phyloP scores from a whole-genome alignment of 441 rosid species.

The Gossypium trilobum region DNA sequence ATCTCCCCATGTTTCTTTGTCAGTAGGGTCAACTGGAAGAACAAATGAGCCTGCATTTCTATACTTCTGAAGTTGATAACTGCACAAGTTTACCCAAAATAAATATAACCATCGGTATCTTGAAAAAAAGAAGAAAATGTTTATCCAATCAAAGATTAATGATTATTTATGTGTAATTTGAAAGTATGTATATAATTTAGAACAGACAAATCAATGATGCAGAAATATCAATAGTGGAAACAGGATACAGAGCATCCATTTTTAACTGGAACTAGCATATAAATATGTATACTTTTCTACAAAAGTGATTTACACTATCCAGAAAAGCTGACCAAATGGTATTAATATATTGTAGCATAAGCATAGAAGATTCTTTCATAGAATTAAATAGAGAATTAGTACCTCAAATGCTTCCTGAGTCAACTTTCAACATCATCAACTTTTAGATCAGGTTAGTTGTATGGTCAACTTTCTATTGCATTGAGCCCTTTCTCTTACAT shows the following conservation, averaged over 20 bases:
- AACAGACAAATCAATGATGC: slow-evolving; percentile 22
- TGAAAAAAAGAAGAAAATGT: background rate
- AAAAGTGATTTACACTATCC: background rate
- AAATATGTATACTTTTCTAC: background rate
- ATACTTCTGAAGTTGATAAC: slow-evolving; percentile 94
- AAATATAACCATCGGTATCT: slow-evolving; percentile 9
- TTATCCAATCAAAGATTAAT: background rate
- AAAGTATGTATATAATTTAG: slow-evolving; percentile 8
- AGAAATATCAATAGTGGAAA: slow-evolving; percentile 19
- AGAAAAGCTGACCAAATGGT: slow-evolving; percentile 18
- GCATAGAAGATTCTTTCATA: slow-evolving; percentile 18
- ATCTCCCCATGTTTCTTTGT: slow-evolving; percentile 95
- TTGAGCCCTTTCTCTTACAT: background rate
- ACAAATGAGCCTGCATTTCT: slow-evolving; percentile 82
- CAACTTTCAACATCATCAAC: slow-evolving; percentile 18
- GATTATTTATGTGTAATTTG: background rate
- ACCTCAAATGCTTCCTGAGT: slow-evolving; percentile 24
- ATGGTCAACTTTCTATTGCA: background rate
- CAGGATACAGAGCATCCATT: slow-evolving; percentile 15
- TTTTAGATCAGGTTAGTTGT: background rate
- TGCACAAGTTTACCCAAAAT: slow-evolving; percentile 24
- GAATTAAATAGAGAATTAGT: slow-evolving; percentile 1
- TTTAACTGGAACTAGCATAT: background rate
- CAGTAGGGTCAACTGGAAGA: slow-evolving; percentile 73
- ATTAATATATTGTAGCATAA: background rate